Percentiles rank a stretch among this genome's conserved stretches.
These are phyloP conservation scores for Penicillium longicatenatum DNA, from an alignment of 495 filamentous ascomycete species.

Conservation along the genomic window DNA sequence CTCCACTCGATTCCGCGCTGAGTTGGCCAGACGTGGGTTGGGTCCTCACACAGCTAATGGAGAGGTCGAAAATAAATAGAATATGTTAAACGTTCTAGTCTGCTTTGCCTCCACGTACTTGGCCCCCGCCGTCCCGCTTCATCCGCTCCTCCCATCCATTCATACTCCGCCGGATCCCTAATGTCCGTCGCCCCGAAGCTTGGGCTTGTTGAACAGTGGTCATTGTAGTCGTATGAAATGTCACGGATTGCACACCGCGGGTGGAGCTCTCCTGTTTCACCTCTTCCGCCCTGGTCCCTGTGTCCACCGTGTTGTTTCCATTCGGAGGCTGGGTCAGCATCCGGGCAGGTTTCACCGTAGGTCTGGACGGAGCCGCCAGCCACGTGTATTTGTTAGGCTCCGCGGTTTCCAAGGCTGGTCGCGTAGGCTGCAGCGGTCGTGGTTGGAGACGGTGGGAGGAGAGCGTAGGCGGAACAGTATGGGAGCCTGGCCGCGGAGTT, in stretches of 20 bases:
- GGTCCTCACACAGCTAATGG: neutral
- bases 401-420: constrained; percentile 40
- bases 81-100: constrained; percentile 3
- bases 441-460: constrained; percentile 42
- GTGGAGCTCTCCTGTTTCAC: constrained; percentile 27
- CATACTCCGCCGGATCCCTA: constrained; percentile 61
- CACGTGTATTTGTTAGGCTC: constrained; percentile 45
- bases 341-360: constrained; percentile 27
- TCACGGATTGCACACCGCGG: constrained; percentile 38
- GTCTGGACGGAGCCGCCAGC: constrained; percentile 33
- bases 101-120: constrained; percentile 10
- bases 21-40: constrained; percentile 14
- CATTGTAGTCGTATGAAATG: constrained; percentile 57
- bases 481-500: constrained; percentile 6
- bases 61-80: constrained; percentile 1
- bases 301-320: constrained; percentile 11
- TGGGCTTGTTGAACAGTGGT: constrained; percentile 37
- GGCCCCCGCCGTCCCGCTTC: constrained; percentile 37
- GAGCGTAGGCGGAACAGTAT: constrained; percentile 27
- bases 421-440: constrained; percentile 37
- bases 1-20: constrained; percentile 4
- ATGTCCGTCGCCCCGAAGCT: constrained; percentile 45
- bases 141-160: constrained; percentile 56
- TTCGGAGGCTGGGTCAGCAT: constrained; percentile 17
- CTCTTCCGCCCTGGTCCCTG: constrained; percentile 25